Evolutionary conservation across 768 basidiomycete species (phyloP).

Genomic region (Rhodotorula taiwanensis): DNA sequence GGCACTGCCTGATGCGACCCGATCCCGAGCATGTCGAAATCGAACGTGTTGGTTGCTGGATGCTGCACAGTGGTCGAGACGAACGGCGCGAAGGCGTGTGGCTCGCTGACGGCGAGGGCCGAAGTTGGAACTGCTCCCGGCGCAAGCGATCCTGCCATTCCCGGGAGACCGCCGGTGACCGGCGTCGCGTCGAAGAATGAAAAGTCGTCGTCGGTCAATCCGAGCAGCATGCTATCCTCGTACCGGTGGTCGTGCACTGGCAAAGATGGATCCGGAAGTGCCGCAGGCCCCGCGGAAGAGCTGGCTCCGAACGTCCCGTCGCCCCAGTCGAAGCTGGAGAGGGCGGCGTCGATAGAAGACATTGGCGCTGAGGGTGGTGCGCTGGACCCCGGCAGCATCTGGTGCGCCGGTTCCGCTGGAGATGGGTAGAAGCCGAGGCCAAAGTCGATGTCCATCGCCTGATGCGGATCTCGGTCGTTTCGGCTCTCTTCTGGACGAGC

Average conservation of each 20-base stretch:
- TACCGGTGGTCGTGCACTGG: not conserved
- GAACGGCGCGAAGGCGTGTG: too few relatives aligned
- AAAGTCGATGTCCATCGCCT: conserved; percentile 6
- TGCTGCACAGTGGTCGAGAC: too few relatives aligned
- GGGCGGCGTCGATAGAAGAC: conserved; percentile 23
- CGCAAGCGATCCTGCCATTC: too few relatives aligned
- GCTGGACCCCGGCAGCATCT: not conserved
- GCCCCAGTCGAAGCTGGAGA: conserved; percentile 31
- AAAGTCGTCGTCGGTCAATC: conserved; percentile 36
- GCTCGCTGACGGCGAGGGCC: too few relatives aligned
- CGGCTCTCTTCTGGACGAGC: not conserved
- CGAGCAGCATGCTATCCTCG: conserved; percentile 31
- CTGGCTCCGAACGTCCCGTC: conserved; percentile 23
- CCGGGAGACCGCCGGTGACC: too few relatives aligned
- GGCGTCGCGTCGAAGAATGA: conserved; percentile 33
- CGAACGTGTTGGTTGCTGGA: too few relatives aligned
- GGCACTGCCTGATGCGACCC: too few relatives aligned
- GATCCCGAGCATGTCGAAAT: not conserved
- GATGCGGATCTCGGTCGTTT: not conserved
- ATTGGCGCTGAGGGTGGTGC: not conserved
- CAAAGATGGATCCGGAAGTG: not conserved
- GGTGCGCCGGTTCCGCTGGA: conserved; percentile 5
- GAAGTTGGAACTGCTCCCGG: too few relatives aligned
- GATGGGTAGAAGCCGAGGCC: conserved; percentile 24
- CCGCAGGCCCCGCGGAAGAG: not conserved